A percentile compares a stretch with the other conserved stretches of the same genome.
Conservation (phyloP, 2,329 filamentous ascomycete species). For the Arthrobotrys megalospora region DNA sequence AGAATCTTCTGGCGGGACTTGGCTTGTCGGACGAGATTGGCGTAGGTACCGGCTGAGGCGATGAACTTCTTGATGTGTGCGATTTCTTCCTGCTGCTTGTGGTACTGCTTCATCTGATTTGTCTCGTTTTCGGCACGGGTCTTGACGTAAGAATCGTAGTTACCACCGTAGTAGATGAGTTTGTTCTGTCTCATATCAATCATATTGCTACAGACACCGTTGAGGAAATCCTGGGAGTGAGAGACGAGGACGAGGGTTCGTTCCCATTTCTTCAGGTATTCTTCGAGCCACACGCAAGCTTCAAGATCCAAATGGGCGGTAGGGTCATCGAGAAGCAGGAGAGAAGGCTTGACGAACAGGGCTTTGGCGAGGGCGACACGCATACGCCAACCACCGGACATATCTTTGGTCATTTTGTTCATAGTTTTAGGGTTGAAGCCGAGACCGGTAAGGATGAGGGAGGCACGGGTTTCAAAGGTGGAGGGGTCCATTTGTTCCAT, state of each 20-base stretch:
- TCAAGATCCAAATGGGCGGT: constrained; percentile 99
- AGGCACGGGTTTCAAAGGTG: constrained; percentile 95
- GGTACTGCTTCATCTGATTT: constrained; percentile 99
- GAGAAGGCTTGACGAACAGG: constrained; percentile 96
- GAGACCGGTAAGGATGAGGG: constrained; percentile 96
- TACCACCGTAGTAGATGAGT: constrained; percentile 98
- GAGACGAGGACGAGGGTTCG: constrained; percentile 96
- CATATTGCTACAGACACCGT: constrained; percentile 98
- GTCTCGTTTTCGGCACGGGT: constrained; percentile 92
- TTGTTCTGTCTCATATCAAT: constrained; percentile 94
- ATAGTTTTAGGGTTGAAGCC: constrained; percentile 99
- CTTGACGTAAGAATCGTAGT: constrained; percentile 94
- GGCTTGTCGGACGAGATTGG: constrained; percentile 98
- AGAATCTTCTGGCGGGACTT: constrained; percentile 99
- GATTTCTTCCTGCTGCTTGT: constrained; percentile 99
- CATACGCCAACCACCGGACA: constrained; percentile 99
- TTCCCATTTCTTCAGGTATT: constrained; percentile 99
- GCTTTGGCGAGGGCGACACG: constrained; percentile 97
- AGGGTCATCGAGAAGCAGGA: constrained; percentile 96
- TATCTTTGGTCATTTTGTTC: constrained; percentile 99
- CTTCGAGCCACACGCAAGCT: constrained; percentile 99
- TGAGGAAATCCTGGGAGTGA: constrained; percentile 98
- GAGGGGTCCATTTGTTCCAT: constrained; percentile 99
- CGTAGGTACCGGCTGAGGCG: constrained; percentile 98
- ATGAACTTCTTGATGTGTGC: constrained; percentile 99